Percentiles rank a stretch among this genome's conserved stretches.
Conservation (phyloP, 192 early-diverging fungal genomes). For the Coemansia sp. region DNA sequence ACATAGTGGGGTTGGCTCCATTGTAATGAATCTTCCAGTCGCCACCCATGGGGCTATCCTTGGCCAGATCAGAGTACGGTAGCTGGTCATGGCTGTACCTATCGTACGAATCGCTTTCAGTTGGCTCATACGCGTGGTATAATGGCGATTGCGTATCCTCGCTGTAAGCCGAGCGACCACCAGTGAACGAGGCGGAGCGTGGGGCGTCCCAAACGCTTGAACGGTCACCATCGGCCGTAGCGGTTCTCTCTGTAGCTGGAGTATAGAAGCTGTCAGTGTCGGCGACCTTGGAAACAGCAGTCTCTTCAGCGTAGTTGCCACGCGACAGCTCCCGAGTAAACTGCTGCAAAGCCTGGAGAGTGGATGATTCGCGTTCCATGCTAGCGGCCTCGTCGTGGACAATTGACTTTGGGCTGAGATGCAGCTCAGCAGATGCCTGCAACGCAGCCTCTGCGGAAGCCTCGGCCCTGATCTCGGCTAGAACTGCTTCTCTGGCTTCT, state of each 20-base stretch:
- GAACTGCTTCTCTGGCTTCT: conserved; percentile 43
- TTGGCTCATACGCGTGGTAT: conserved; percentile 27
- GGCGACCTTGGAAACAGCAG: conserved; percentile 3
- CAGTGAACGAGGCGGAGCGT: conserved; percentile 16
- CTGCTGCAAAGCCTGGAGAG: conserved; percentile 11
- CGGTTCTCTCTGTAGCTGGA: background rate
- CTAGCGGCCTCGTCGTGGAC: conserved; percentile 39
- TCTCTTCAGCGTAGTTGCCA: conserved; percentile 19
- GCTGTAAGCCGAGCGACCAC: conserved; percentile 12
- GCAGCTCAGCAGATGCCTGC: conserved; percentile 44
- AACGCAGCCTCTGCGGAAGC: conserved; percentile 47
- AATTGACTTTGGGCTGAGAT: conserved; percentile 22
- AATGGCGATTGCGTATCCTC: conserved; percentile 15
- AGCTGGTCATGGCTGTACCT: conserved; percentile 5
- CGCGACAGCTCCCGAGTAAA: conserved; percentile 16
- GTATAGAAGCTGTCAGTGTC: conserved; percentile 12
- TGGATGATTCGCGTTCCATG: conserved; percentile 6
- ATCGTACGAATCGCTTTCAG: background rate
- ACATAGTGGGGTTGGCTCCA: conserved; percentile 28
- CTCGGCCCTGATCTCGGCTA: conserved; percentile 43
- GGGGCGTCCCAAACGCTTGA: conserved; percentile 21
- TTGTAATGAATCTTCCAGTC: conserved; percentile 37
- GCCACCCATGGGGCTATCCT: conserved; percentile 9
- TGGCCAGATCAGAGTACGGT: conserved; percentile 16
- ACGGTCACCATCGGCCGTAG: background rate